phyloP scores from a whole-genome alignment of 2,329 filamentous ascomycete species.

The Cercospora beticola region DNA sequence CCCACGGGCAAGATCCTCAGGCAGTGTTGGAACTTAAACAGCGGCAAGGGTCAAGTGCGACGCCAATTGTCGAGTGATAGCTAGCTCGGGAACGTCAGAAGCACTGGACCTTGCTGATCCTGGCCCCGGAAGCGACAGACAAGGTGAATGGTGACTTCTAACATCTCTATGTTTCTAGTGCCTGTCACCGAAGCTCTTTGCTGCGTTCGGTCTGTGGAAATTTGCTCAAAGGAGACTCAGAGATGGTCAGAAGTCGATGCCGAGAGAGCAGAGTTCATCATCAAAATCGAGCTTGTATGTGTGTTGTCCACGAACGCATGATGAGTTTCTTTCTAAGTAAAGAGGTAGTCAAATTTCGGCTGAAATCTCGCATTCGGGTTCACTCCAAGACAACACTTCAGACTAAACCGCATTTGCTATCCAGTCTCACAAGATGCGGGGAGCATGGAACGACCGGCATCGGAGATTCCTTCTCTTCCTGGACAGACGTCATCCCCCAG shows the following conservation, averaged over 20 bases:
- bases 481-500: slow-evolving; percentile 5
- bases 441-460: slow-evolving; percentile 5
- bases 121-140: background rate
- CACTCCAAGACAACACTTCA: background rate
- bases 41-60: background rate
- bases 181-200: background rate
- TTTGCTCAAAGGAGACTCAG: background rate
- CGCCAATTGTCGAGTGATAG: background rate
- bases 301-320: background rate
- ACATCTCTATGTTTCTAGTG: background rate
- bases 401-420: background rate
- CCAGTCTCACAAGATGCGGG: background rate
- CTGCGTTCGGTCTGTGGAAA: background rate
- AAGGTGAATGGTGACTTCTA: background rate
- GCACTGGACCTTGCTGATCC: background rate
- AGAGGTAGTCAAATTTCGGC: background rate
- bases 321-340: background rate
- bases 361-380: slow-evolving; percentile 8
- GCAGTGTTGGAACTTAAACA: background rate
- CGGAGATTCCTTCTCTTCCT: background rate
- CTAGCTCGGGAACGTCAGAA: background rate
- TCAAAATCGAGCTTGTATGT: background rate
- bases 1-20: background rate
- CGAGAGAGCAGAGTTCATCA: background rate
- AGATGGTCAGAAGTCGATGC: background rate